Evolutionary conservation across 2,329 filamentous ascomycete species (phyloP), one percentile per base, ranked within the genome.

Genomic region (Claviceps purpurea): DNA sequence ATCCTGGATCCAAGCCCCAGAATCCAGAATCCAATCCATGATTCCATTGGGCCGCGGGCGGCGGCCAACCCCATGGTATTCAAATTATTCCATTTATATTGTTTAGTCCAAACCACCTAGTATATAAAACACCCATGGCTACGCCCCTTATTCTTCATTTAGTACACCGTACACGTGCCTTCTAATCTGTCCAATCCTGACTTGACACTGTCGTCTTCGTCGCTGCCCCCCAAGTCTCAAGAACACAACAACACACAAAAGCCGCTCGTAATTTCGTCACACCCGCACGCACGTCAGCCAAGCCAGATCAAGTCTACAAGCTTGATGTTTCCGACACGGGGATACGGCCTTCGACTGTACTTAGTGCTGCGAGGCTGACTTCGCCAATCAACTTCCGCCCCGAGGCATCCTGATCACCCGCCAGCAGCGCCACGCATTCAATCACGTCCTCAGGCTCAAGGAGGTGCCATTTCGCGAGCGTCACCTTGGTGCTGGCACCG

Each of bases 401-500:
- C 5, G 68, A 68, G 1, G 63, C 63, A 6, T 67, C 62, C n/a
- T 62, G 66, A 47, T 73, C 71, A 4, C 73, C 75, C 0, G 74
- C 73, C 22, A 84, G 70, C 24, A 84, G 70, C 4, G 78, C 73
- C 39, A 79, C 72, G 54, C 73, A 76, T 57, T 87, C 84, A 59
- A 97, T 84, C 52, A 97, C 89, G 66, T 97, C 90, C 53, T 82
- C 74, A 0, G 93, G 89, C 65, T 96, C 90, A 8, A 94, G 76
- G 11, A 97, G 72, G 67, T 96, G 90, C 84, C 88, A 96, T 59
- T 82, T 83, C 16, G 93, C 93, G 52, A 94, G 74, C 2, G 93
- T 97, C 62, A 89, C 84, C 74, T 96, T 96, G 52, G 85, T 90
- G 68, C 86, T 93, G 5, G 89, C 85, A 2, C 93, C 93, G 2